Conservation (phyloP, 768 basidiomycete genomes). For the Lactifluus subvellereus region DNA sequence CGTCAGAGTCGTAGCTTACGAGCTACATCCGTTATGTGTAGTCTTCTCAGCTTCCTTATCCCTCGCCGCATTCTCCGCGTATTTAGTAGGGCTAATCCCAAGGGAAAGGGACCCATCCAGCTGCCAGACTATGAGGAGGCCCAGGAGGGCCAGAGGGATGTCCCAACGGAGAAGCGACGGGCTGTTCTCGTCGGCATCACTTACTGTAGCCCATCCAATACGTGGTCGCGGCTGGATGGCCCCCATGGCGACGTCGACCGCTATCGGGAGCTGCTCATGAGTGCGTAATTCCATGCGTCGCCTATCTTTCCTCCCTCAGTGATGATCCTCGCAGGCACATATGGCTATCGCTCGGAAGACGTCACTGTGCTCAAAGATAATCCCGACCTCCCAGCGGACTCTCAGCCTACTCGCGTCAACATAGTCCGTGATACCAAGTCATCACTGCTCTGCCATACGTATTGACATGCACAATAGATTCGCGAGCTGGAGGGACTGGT, state of each 20-base stretch:
- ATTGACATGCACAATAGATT: constrained; percentile 14
- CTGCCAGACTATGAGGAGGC: neutral
- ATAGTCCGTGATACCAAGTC: constrained; percentile 8
- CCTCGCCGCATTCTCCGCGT: neutral
- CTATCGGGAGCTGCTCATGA: constrained; percentile 10
- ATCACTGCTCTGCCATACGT: neutral
- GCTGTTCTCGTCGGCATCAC: constrained; percentile 25
- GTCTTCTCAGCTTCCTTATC: neutral
- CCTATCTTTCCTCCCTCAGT: neutral
- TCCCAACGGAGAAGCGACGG: neutral
- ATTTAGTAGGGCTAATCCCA: neutral
- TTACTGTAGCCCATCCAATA: constrained; percentile 3
- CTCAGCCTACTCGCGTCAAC: constrained; percentile 19
- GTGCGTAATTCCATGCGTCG: neutral
- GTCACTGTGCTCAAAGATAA: constrained; percentile 22
- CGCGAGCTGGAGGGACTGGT: constrained; percentile 21
- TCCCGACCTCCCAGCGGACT: neutral
- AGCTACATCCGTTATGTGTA: neutral
- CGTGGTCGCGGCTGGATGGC: constrained; percentile 2
- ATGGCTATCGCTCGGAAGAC: constrained; percentile 19
- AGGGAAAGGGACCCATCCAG: neutral
- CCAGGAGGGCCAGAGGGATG: neutral
- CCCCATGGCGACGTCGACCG: constrained; percentile 22
- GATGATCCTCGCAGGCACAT: constrained; percentile 8
- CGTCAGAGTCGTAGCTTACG: neutral